phyloP scores from a whole-genome alignment of 345 rosid genomes.

The Geranium brycei region DNA sequence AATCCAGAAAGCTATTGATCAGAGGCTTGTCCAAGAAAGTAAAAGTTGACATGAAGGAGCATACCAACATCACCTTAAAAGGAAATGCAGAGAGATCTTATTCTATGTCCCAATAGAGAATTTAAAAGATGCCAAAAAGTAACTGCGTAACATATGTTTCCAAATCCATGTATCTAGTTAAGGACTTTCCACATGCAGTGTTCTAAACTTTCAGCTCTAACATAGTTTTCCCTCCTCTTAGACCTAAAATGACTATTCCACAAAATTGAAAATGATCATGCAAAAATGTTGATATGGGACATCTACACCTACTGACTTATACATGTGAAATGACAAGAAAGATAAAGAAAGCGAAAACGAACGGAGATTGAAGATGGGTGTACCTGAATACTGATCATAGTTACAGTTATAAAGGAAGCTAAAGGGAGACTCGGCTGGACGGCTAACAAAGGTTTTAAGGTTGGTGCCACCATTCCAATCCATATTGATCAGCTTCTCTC shows the following conservation, averaged over 20 bases:
- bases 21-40: neutral
- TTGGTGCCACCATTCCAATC: conserved; percentile 37
- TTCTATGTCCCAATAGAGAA: no score
- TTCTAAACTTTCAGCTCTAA: neutral
- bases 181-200: neutral
- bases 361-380: neutral
- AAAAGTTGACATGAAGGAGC: no score
- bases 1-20: neutral
- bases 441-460: conserved; percentile 29
- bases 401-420: conserved; percentile 49
- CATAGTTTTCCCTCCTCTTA: neutral
- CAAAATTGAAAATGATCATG: no score
- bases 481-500: conserved; percentile 21
- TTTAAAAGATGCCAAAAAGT: neutral
- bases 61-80: no score
- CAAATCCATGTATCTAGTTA: neutral
- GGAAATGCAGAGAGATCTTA: neutral
- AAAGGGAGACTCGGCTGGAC: conserved; percentile 35
- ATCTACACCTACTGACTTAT: neutral
- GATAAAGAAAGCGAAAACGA: neutral
- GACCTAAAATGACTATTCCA: neutral
- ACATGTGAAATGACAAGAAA: neutral
- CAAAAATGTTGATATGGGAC: no score
- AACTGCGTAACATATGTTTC: neutral
- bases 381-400: conserved; percentile 60